A percentile compares a stretch with the other conserved stretches of the same genome.
phyloP scores from a whole-genome alignment of 768 basidiomycete species.

The Pleurotus tuber-regium region DNA sequence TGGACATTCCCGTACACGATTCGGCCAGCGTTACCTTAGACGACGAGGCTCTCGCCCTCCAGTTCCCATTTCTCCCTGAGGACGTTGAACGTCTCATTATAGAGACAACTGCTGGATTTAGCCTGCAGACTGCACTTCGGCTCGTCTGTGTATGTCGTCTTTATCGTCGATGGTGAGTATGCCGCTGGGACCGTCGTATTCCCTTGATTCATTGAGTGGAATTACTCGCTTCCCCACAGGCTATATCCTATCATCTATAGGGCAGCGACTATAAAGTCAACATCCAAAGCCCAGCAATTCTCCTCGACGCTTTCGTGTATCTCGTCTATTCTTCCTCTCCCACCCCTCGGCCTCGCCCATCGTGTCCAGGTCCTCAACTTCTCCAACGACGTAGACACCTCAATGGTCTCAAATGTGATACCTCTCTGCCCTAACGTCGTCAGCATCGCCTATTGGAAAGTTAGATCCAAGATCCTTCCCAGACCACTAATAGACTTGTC shows the following conservation, averaged over 20 bases:
- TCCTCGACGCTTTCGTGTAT: background rate
- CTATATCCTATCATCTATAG: background rate
- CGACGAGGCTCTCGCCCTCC: too few relatives aligned
- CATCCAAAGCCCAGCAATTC: background rate
- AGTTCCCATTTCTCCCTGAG: background rate
- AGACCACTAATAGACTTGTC: background rate
- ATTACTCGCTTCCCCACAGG: background rate
- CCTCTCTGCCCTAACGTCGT: background rate
- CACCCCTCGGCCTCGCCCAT: background rate
- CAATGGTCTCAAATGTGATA: background rate
- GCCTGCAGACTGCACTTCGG: background rate
- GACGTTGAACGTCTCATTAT: slow-evolving; percentile 4
- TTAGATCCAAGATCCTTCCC: background rate
- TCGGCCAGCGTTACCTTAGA: too few relatives aligned
- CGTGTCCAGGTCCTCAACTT: slow-evolving; percentile 3
- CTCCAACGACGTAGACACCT: background rate
- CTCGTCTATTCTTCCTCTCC: background rate
- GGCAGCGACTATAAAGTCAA: background rate
- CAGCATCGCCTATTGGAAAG: slow-evolving; percentile 1
- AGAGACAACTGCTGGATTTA: background rate
- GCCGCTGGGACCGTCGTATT: too few relatives aligned
- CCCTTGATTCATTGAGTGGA: too few relatives aligned
- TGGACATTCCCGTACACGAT: background rate
- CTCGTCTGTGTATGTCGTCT: background rate
- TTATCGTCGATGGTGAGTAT: slow-evolving; percentile 1